A percentile compares a stretch with the other conserved stretches of the same genome.
Conservation (phyloP, 1,284 basidiomycete species). For the Ustilago tritici region DNA sequence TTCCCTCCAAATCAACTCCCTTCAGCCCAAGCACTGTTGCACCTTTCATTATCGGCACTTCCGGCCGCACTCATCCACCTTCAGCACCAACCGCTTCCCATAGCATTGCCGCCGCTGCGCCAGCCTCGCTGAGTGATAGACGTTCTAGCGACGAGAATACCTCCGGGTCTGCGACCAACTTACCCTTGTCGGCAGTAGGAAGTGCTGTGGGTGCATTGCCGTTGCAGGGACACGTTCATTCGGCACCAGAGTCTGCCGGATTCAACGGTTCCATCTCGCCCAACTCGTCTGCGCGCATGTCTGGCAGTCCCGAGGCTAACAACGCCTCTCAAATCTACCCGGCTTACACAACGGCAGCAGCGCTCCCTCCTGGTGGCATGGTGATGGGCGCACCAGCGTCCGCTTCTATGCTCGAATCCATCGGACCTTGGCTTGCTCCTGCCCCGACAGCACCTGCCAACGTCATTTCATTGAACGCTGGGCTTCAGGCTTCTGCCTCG, state of each 20-base stretch:
- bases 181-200: not conserved
- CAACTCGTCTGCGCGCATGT: conserved; percentile 31
- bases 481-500: not conserved
- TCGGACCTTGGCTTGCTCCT: conserved; percentile 43
- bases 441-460: conserved; percentile 11
- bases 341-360: conserved; percentile 7
- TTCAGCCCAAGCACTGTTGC: conserved; percentile 15
- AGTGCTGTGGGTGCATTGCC: conserved; percentile 1
- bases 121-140: conserved; percentile 11
- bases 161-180: not conserved
- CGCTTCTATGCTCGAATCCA: conserved; percentile 29
- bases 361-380: conserved; percentile 24
- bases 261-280: conserved; percentile 33
- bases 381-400: conserved; percentile 27
- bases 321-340: conserved; percentile 2
- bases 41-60: conserved; percentile 14
- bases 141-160: conserved; percentile 29
- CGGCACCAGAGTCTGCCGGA: conserved; percentile 23
- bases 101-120: conserved; percentile 9
- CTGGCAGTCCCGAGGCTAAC: conserved; percentile 23
- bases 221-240: conserved; percentile 5
- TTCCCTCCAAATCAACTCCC: not conserved
- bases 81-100: conserved; percentile 1
- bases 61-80: not conserved
- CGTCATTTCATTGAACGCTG: not conserved